These are phyloP conservation scores for Pleurotus djamor DNA, from an alignment of 768 basidiomycete genomes.

Conservation along the genomic window DNA sequence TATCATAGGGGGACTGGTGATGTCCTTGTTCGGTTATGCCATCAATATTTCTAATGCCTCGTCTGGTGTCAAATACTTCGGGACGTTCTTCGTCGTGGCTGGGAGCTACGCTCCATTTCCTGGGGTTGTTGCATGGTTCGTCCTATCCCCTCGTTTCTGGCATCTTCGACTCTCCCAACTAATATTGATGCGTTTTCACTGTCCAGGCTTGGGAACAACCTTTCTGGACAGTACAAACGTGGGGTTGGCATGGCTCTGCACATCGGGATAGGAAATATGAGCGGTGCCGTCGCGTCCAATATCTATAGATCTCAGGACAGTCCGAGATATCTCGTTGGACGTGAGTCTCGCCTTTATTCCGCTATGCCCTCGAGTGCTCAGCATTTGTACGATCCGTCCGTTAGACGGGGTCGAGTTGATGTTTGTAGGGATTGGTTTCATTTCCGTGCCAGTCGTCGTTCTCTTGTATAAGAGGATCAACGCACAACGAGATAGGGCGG, in stretches of 20 bases:
- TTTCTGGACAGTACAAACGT: constrained; percentile 70
- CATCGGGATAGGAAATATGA: constrained; percentile 66
- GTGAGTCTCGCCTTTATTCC: constrained; percentile 33
- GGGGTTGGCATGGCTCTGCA: constrained; percentile 67
- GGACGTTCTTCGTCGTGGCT: constrained; percentile 64
- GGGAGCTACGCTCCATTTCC: constrained; percentile 65
- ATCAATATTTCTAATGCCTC: constrained; percentile 60
- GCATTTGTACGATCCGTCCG: background rate
- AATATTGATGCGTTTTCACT: background rate
- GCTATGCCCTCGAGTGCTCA: background rate
- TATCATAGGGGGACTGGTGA: constrained; percentile 46
- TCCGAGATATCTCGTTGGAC: constrained; percentile 61
- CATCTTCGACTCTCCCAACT: background rate
- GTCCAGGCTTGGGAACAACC: constrained; percentile 61
- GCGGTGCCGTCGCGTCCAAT: constrained; percentile 54
- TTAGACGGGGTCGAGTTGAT: constrained; percentile 63
- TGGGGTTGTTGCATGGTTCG: constrained; percentile 60
- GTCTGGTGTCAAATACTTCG: constrained; percentile 65
- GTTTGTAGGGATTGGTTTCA: constrained; percentile 66
- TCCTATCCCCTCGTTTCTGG: background rate
- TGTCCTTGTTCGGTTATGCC: constrained; percentile 55
- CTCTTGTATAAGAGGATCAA: constrained; percentile 58
- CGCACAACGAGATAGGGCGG: constrained; percentile 38
- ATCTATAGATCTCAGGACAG: constrained; percentile 35
- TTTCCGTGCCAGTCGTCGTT: constrained; percentile 45